Base-by-base conservation (phyloP, 1,284 basidiomycete species). In the Trichosporon ovoides region DNA sequence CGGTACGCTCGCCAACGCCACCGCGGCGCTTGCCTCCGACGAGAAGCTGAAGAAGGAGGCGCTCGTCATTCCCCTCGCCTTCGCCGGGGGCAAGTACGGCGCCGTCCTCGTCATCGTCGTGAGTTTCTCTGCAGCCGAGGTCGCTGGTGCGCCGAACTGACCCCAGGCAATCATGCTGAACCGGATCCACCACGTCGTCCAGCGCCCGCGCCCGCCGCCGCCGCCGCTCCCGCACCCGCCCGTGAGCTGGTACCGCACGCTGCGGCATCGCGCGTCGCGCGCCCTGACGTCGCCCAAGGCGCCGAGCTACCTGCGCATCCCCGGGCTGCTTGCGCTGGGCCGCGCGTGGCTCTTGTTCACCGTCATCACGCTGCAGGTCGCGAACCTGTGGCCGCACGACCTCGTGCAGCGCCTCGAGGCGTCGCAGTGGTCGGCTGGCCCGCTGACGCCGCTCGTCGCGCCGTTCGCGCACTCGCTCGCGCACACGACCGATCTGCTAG, bases 1-100 rank as follows among this genome's bases (percentile, higher is more conserved):
- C 28, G 43, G 43, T 7, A 48, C 43, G 7, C 67, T 77, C 12
- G 75, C 81, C 58, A 97, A 97, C 70, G 82, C 89, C 0, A 50
- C 43, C 28, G 36, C 56, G 12, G 16, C 34, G 16, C 18, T 11
- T 7, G 24, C 33, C 10, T 20, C 38, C 12, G 33, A 46, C 14
- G 43, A 48, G 14, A 38, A 22, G 18, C 38, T 20, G 22, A 34
- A 35, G 43, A 46, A 49, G 22, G 35, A 34, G 28, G 36, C 28
- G 20, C 49, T 51, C 33, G 33, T 34, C 18, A 35, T 51, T 14
- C 31, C 49, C 19, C 19, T 36, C 14, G 19, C 35, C 1, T 37
- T 53, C 38, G 43, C 43, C 24, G 43, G 43, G 2, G 43, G 43
- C 10, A 48, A 48, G 14, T 43, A 55, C 53, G 18, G 31, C 7